Evolutionary conservation across 129 eudicot species (phyloP), one percentile per base, ranked within the genome.

Genomic region (Helichrysum umbraculigerum): DNA sequence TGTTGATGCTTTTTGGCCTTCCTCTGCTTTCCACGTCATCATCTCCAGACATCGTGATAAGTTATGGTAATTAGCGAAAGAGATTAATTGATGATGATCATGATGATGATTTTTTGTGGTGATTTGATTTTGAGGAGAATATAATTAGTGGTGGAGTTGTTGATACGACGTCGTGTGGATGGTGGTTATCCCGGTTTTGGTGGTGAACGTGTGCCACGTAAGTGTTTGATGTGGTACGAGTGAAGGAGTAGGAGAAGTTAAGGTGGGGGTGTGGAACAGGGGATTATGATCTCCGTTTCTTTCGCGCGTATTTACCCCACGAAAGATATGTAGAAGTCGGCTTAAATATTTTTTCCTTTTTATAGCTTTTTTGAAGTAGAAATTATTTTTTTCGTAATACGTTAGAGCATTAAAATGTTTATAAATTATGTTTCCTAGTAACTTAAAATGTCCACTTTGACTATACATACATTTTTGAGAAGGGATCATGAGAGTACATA

Each of bases 21-120:
- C 80, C 85, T 57, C 85, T 68, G 79, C 71, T 76, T 71, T 89
- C 96, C n/a, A 87, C 5, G 69, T 89, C 88, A 11, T 73, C 84
- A 0, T 54, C 25, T 54, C 79, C 77, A 0, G 77, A 64, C 84
- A 84, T 84, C 72, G 22, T 71, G 62, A n/a, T 20, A n/a, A 56
- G 1, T 6, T 11, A 21, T 19, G 22, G 28, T 25, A 25, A 7
- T 19, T 57, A 20, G 29, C 2, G 28, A 57, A 19, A 71, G 4
- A 71, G 9, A 74, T 52, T 34, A 60, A 2, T n/a, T 42, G 25
- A 2, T 32, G 25, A 12, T n/a, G n/a, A n/a, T n/a, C n/a, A n/a
- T 3, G 2, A 32, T 4, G 64, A 17, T 2, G 39, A 11, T 15
- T 4, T 5, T 57, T 54, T 4, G 21, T 67, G 75, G 8, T 19